Evolutionary conservation across 2,329 filamentous ascomycete species (phyloP), one percentile per base, ranked within the genome.

Genomic region (Hymenoscyphus linearis): DNA sequence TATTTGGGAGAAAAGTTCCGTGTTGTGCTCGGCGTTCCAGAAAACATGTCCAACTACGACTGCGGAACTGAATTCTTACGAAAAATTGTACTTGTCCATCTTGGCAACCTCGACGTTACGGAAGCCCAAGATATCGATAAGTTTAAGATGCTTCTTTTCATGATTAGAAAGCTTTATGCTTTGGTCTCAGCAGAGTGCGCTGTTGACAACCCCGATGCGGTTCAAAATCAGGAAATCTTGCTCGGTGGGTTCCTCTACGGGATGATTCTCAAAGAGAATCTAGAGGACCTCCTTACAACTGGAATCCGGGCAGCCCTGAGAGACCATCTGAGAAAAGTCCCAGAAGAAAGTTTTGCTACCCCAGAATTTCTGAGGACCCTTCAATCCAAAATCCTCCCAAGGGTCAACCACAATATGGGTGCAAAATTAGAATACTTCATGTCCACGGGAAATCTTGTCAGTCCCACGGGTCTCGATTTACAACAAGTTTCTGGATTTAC

Each of bases 401-500:
- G 87, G 65, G 89, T 90, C 16, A 96, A 93, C 71, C 91, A 96
- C 76, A 95, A 96, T 67, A 79, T 99, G 12, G 95, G 93, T 62
- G 86, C 89, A 69, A 86, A 87, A 1, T 79, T 99, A 65, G 92
- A 97, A 73, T 99, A 99, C 74, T 99, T 99, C 76, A 78, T 99
- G 64, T 96, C 93, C 0, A 99, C 95, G 0, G 95, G 95, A 68
- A 99, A 99, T 71, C 79, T 99, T 53, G 86, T 91, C 71, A 96
- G 91, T 79, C 87, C 91, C 14, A 96, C 91, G 34, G 95, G 95
- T 66, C 82, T 99, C 47, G 95, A 99, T 81, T 76, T 97, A 71
- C 95, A 98, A 73, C 95, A 99, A 76, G 88, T 89, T 0, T 95
- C 93, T 13, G 95, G 95, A 65, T 99, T 96, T 75, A 96, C 91